phyloP scores from a whole-genome alignment of 371 early-diverging fungal genomes.

The Mycotypha africana region DNA sequence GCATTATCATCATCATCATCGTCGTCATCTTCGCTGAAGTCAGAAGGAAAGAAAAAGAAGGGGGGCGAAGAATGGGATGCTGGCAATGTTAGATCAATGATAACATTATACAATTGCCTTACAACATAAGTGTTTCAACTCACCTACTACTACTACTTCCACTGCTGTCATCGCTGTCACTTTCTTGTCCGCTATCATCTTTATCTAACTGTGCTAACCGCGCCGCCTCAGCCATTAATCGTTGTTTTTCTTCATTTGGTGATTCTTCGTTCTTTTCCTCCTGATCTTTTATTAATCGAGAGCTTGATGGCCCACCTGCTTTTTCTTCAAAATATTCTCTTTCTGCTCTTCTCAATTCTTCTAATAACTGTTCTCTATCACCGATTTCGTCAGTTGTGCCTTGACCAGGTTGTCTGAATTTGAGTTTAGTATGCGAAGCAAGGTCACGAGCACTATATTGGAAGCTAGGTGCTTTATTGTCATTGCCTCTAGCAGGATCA shows the following conservation, averaged over 20 bases:
- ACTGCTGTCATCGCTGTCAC: conserved; percentile 33
- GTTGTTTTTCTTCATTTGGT: conserved; percentile 25
- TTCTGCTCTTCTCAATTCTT: conserved; percentile 66
- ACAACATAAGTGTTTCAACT: too few relatives aligned
- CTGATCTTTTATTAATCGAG: conserved; percentile 16
- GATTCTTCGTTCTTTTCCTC: conserved; percentile 30
- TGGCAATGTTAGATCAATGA: too few relatives aligned
- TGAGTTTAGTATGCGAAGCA: conserved; percentile 84
- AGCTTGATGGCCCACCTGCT: conserved; percentile 17
- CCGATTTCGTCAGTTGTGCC: conserved; percentile 65
- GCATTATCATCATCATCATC: conserved; percentile 93
- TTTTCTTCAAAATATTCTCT: conserved; percentile 55
- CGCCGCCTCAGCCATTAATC: conserved; percentile 35
- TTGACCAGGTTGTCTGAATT: conserved; percentile 81
- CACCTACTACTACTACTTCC: conserved; percentile 11
- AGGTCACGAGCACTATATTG: conserved; percentile 77
- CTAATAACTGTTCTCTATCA: conserved; percentile 57
- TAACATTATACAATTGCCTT: too few relatives aligned
- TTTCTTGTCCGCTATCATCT: conserved; percentile 63
- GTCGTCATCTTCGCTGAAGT: conserved; percentile 45
- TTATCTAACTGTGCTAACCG: conserved; percentile 50
- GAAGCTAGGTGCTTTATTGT: conserved; percentile 69
- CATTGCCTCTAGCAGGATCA: conserved; percentile 79
- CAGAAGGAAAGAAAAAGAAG: neutral
- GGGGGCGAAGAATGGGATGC: too few relatives aligned